phyloP scores from a whole-genome alignment of 805 yeast genomes.

The Nakazawaea holstii region DNA sequence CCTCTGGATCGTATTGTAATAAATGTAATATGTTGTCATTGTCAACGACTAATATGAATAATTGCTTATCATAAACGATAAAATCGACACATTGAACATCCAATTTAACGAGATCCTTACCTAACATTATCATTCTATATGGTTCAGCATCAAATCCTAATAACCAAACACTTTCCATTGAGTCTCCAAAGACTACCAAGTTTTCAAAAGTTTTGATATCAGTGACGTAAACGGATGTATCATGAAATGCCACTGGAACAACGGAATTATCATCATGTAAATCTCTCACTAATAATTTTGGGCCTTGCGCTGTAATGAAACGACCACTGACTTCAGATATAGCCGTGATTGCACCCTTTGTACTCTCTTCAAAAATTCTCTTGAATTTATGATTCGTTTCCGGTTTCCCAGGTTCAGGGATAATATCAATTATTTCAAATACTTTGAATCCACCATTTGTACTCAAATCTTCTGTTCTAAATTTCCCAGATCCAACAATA shows the following conservation, averaged over 20 bases:
- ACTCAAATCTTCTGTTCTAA: constrained; percentile 74
- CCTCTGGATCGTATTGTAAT: constrained; percentile 88
- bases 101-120: constrained; percentile 62
- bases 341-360: constrained; percentile 79
- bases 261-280: constrained; percentile 80
- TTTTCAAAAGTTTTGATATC: constrained; percentile 83
- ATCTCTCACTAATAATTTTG: constrained; percentile 71
- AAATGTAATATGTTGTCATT: constrained; percentile 61
- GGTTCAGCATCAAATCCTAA: constrained; percentile 96
- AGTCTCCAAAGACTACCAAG: constrained; percentile 75
- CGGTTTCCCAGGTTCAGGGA: constrained; percentile 85
- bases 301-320: constrained; percentile 82
- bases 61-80: constrained; percentile 61
- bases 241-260: constrained; percentile 91
- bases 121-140: constrained; percentile 71
- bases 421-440: constrained; percentile 72
- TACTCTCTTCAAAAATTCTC: constrained; percentile 62
- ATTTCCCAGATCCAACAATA: constrained; percentile 72
- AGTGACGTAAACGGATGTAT: constrained; percentile 72
- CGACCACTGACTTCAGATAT: constrained; percentile 80
- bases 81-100: constrained; percentile 75
- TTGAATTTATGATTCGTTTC: constrained; percentile 78
- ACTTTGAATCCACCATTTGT: constrained; percentile 75
- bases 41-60: constrained; percentile 66
- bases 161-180: constrained; percentile 69